phyloP scores from a whole-genome alignment of 192 early-diverging fungal species.

The Coemansia sp. region DNA sequence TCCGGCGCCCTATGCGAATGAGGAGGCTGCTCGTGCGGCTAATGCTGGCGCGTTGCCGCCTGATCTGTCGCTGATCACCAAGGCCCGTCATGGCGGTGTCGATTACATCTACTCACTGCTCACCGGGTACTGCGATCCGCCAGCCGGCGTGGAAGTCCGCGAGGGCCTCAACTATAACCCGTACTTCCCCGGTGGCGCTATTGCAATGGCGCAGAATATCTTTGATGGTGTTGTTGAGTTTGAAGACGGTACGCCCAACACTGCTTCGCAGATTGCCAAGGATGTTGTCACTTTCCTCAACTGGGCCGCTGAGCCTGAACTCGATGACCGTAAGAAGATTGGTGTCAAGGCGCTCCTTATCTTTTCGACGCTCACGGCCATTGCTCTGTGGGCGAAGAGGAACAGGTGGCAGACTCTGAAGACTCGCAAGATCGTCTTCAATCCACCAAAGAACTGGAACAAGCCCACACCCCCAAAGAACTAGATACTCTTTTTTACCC shows the following conservation, averaged over 20 bases:
- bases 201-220: conserved; percentile 91
- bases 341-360: conserved; percentile 86
- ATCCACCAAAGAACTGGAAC: conserved; percentile 54
- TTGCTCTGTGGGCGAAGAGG: conserved; percentile 89
- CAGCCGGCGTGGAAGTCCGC: conserved; percentile 88
- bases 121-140: conserved; percentile 92
- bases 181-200: conserved; percentile 98
- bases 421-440: conserved; percentile 89
- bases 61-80: conserved; percentile 91
- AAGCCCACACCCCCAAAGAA: conserved; percentile 22
- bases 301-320: conserved; percentile 97
- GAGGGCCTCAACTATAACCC: conserved; percentile 99
- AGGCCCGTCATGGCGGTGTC: conserved; percentile 92
- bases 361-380: conserved; percentile 65
- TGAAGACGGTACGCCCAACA: conserved; percentile 96
- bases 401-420: conserved; percentile 92
- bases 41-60: conserved; percentile 96
- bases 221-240: conserved; percentile 95
- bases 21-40: conserved; percentile 93
- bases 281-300: conserved; percentile 92
- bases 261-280: conserved; percentile 94
- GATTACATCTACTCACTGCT: conserved; percentile 96
- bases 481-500: conserved; percentile 12
- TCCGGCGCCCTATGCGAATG: conserved; percentile 91
- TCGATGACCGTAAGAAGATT: conserved; percentile 95